These are phyloP conservation scores for Piper betle DNA, from an alignment of 164 flowering plant species.

Conservation along the genomic window DNA sequence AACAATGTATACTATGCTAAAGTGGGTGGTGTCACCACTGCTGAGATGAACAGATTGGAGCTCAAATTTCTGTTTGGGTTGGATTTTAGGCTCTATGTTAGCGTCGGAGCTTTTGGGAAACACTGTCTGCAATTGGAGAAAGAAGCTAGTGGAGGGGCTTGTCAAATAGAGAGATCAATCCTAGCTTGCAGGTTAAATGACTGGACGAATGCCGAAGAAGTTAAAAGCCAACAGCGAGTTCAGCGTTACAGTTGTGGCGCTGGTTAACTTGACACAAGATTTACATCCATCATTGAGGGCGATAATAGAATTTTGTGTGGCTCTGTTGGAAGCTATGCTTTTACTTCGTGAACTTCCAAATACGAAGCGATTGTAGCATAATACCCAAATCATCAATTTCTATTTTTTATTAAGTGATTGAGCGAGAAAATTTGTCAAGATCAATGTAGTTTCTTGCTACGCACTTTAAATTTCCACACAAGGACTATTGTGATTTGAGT, in stretches of 20 bases:
- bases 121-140: conserved; percentile 46
- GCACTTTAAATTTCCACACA: too few species aligned
- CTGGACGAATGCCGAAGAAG: conserved; percentile 45
- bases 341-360: too few species aligned
- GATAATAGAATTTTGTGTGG: too few species aligned
- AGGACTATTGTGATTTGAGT: too few species aligned
- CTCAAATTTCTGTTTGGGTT: conserved; percentile 58
- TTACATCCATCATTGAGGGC: too few species aligned
- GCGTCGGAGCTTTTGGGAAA: conserved; percentile 30
- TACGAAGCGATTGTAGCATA: too few species aligned
- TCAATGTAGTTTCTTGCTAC: too few species aligned
- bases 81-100: conserved; percentile 75
- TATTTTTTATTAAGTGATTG: too few species aligned
- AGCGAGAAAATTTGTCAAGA: too few species aligned
- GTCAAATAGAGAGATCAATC: conserved; percentile 41
- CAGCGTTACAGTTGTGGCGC: conserved; percentile 16
- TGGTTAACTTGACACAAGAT: neutral
- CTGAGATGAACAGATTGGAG: conserved; percentile 78
- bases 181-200: conserved; percentile 34
- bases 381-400: too few species aligned
- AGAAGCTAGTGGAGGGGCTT: conserved; percentile 24
- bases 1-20: conserved; percentile 88
- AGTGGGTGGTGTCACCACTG: conserved; percentile 81
- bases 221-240: conserved; percentile 13
- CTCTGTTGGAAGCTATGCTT: neutral